Percentiles rank a stretch among this genome's conserved stretches.
phyloP scores from a whole-genome alignment of 2,329 filamentous ascomycete species.

The Paraconiothyrium sp. region DNA sequence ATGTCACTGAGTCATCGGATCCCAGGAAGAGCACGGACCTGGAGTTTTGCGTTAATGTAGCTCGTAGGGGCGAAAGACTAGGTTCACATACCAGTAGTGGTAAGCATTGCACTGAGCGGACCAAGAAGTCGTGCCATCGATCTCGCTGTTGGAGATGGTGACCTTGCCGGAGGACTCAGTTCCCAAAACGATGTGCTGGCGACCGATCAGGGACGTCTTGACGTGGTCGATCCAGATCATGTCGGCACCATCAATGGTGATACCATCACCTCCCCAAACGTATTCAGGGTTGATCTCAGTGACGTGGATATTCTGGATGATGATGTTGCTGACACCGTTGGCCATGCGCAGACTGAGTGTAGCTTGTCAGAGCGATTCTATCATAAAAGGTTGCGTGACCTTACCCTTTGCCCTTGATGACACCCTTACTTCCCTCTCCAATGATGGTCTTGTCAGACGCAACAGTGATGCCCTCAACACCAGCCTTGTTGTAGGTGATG shows the following conservation, averaged over 20 bases:
- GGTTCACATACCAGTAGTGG: conserved; percentile 64
- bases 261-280: conserved; percentile 49
- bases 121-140: conserved; percentile 64
- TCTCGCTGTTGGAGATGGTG: conserved; percentile 68
- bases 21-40: conserved; percentile 25
- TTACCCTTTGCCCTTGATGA: conserved; percentile 67
- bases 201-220: conserved; percentile 65
- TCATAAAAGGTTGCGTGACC: conserved; percentile 53
- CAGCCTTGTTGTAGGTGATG: conserved; percentile 50
- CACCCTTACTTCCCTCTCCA: conserved; percentile 61
- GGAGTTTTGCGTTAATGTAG: background rate
- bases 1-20: conserved; percentile 22
- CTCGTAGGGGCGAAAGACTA: too few species aligned
- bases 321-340: conserved; percentile 48
- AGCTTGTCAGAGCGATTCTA: conserved; percentile 48
- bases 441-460: conserved; percentile 67
- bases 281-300: conserved; percentile 51
- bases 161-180: conserved; percentile 61
- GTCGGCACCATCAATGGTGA: conserved; percentile 43
- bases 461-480: conserved; percentile 61
- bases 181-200: conserved; percentile 69
- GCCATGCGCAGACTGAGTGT: conserved; percentile 10
- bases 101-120: conserved; percentile 67
- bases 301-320: conserved; percentile 58
- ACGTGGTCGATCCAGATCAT: conserved; percentile 38